A percentile compares a stretch with the other conserved stretches of the same genome.
These are phyloP conservation scores for Colletotrichum lentis DNA, from an alignment of 2,329 filamentous ascomycete genomes.

Conservation along the genomic window DNA sequence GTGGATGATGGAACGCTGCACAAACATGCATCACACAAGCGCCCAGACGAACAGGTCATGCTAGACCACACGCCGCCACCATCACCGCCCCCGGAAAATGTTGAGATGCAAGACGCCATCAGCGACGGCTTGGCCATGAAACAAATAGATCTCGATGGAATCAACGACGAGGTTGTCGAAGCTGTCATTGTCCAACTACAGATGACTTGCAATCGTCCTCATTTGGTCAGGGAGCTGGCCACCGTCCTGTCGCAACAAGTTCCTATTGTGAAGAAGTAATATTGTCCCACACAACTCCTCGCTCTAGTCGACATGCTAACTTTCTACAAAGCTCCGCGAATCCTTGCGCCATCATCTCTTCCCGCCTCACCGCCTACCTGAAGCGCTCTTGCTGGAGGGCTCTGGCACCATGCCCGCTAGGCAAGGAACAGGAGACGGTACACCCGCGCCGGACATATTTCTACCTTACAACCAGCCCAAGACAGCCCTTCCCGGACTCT, in stretches of 20 bases:
- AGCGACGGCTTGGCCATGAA: background rate
- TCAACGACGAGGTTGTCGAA: constrained; percentile 95
- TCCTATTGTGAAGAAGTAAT: constrained; percentile 90
- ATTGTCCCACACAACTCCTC: constrained; percentile 21
- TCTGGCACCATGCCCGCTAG: constrained; percentile 82
- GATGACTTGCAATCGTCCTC: constrained; percentile 88
- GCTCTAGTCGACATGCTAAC: constrained; percentile 13
- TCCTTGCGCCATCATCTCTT: constrained; percentile 93
- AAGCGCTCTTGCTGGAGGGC: constrained; percentile 86
- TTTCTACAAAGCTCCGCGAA: constrained; percentile 80
- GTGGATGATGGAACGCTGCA: constrained; percentile 49
- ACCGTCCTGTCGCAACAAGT: constrained; percentile 78
- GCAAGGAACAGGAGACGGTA: constrained; percentile 90
- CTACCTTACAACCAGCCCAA: constrained; percentile 88
- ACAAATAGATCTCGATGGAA: constrained; percentile 72
- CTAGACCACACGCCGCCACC: constrained; percentile 75
- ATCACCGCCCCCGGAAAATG: constrained; percentile 43
- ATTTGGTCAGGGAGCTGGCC: constrained; percentile 93
- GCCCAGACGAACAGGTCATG: constrained; percentile 50
- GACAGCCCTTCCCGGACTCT: constrained; percentile 75
- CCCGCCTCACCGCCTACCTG: constrained; percentile 86
- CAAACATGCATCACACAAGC: constrained; percentile 1
- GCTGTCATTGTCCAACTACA: constrained; percentile 88
- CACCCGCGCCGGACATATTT: constrained; percentile 97
- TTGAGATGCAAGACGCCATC: constrained; percentile 4